These are phyloP conservation scores for Diophrys sp. DNA, from an alignment of 73 alveolate species.

Conservation along the genomic window DNA sequence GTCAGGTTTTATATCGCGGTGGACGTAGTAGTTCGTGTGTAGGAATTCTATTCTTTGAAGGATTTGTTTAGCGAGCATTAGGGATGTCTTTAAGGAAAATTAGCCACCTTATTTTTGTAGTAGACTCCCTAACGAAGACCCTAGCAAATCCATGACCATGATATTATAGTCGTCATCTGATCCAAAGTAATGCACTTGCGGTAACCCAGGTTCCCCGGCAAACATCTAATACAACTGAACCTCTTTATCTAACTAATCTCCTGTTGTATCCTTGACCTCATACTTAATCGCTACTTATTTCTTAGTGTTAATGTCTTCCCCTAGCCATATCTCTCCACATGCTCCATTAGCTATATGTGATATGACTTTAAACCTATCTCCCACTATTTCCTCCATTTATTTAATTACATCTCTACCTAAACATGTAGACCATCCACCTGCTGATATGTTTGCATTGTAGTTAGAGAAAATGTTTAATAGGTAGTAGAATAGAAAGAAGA, in stretches of 20 bases:
- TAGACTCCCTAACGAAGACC: constrained; percentile 68
- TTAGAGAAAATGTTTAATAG: no score
- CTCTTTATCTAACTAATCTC: constrained; percentile 7
- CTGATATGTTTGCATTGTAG: neutral
- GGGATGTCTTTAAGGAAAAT: constrained; percentile 58
- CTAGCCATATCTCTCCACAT: constrained; percentile 3
- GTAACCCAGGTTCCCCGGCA: constrained; percentile 54
- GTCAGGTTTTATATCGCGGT: constrained; percentile 71
- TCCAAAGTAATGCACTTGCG: constrained; percentile 72
- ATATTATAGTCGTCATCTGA: constrained; percentile 72
- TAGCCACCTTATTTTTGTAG: constrained; percentile 44
- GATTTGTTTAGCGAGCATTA: constrained; percentile 82
- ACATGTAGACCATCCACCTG: neutral
- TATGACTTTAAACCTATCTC: constrained; percentile 10
- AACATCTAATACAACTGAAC: constrained; percentile 13
- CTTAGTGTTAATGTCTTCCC: constrained; percentile 7
- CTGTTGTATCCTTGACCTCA: constrained; percentile 1
- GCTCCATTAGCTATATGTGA: constrained; percentile 8
- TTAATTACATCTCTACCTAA: neutral
- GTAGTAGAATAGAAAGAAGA: no score
- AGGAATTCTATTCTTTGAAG: constrained; percentile 62
- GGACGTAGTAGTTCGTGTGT: constrained; percentile 62
- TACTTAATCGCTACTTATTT: constrained; percentile 17
- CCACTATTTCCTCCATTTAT: neutral
- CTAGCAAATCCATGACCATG: constrained; percentile 81